Base-by-base conservation (phyloP, 768 basidiomycete species). In the Kwoniella dejecticola region DNA sequence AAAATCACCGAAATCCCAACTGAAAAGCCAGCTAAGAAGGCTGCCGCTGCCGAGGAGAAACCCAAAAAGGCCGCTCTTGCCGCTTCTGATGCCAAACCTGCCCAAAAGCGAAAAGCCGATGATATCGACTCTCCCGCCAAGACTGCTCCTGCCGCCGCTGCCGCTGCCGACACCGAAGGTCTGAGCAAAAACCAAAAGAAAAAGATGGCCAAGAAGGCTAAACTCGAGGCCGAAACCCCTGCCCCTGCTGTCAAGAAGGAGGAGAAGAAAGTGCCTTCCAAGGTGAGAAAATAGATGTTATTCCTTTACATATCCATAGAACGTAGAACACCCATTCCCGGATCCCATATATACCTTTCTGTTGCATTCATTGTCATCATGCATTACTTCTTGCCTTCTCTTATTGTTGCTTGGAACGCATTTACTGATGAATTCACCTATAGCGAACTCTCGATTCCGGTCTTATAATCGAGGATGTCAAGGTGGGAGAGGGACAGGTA, bases 401-500 rank as follows among this genome's bases (percentile, higher is more conserved):
- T 55, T 31, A 29, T 13, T 29, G 13, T 44, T 10, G 19, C 10
- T 27, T 15, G n/a, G n/a, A 29, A 19, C 7, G 17, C 23, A 55
- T 27, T 42, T 13, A 55, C 53, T 19, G 0, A 11, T 21, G 13
- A n/a, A 15, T 7, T 24, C 21, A 5, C 27, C 45, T 27, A 27
- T 55, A 76, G 63, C 65, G 69, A 48, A 80, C 77, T 24, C 81
- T 91, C 53, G 78, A 86, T 1, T 86, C 85, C 29, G 94, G 93
- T 13, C 80, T 97, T 55, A 85, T 88, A 78, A 81, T 91, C 66
- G 80, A 83, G 66, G 95, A 98, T 77, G 77, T 82, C 64, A 92
- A 88, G 75, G 73, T 85, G 47, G 95, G 95, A 45, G 85, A 84
- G 0, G 95, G 95, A n/a, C 86, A 89, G 36, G 82, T 83, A 72